Percentiles rank a stretch among this genome's conserved stretches.
Evolutionary conservation across 2,329 filamentous ascomycete species (phyloP).

Genomic region (Epichloe hybrida): DNA sequence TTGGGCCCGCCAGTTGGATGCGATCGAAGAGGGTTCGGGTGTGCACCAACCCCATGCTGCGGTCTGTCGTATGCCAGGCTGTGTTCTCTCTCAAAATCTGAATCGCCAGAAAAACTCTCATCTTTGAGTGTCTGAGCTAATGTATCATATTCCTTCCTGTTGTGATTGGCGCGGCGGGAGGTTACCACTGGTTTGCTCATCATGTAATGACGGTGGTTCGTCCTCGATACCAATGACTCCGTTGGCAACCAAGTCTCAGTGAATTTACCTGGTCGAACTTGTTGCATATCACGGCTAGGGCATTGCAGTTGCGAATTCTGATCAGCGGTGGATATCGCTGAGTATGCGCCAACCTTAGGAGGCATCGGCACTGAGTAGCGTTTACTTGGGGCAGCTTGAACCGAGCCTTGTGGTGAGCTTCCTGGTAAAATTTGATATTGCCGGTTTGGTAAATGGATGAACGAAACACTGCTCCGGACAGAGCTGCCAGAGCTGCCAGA

Average conservation of each 20-base stretch:
- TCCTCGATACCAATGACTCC: constrained; percentile 39
- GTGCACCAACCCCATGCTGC: constrained; percentile 11
- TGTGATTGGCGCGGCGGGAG: constrained; percentile 19
- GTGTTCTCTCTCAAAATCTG: constrained; percentile 26
- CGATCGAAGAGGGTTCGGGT: constrained; percentile 40
- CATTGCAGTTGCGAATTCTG: constrained; percentile 14
- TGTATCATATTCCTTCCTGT: constrained; percentile 30
- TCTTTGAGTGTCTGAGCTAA: constrained; percentile 31
- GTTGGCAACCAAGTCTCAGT: constrained; percentile 42
- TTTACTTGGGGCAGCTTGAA: constrained; percentile 31
- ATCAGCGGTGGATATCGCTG: constrained; percentile 34
- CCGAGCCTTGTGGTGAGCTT: constrained; percentile 30
- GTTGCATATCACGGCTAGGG: constrained; percentile 13
- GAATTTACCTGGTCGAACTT: constrained; percentile 30
- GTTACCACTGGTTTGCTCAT: background rate
- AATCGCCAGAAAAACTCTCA: constrained; percentile 24
- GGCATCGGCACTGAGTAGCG: constrained; percentile 28
- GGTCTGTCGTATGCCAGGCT: constrained; percentile 14
- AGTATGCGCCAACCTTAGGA: constrained; percentile 31
- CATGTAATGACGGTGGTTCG: constrained; percentile 33
- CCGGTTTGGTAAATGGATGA: constrained; percentile 38
- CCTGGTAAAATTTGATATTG: constrained; percentile 37
- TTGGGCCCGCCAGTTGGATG: constrained; percentile 25
- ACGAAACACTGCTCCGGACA: constrained; percentile 39
- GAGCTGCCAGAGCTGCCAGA: constrained; percentile 22